Evolutionary conservation across 352 stramenopile species (phyloP).

Genomic region (Globisporangium camurandrum): DNA sequence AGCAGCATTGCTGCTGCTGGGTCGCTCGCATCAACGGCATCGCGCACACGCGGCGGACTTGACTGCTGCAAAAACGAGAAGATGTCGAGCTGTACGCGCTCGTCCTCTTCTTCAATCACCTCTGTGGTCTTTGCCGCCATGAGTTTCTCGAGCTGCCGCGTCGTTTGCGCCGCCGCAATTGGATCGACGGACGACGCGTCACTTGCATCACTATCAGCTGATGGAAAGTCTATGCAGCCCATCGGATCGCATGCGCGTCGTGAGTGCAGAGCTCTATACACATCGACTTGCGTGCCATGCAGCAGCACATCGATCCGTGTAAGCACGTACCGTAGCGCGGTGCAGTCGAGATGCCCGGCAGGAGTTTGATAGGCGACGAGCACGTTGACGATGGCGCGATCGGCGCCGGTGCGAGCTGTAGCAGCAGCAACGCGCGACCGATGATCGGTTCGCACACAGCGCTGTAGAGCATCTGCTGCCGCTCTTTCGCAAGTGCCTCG

Average conservation of each 20-base stretch:
- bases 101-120: constrained; percentile 78
- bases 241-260: too few relatives aligned
- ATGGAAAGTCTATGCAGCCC: constrained; percentile 35
- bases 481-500: constrained; percentile 52
- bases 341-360: constrained; percentile 60
- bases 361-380: constrained; percentile 50
- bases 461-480: constrained; percentile 68
- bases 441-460: constrained; percentile 77
- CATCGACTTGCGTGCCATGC: too few relatives aligned
- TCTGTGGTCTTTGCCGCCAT: constrained; percentile 72
- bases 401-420: constrained; percentile 44
- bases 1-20: not conserved
- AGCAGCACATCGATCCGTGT: too few relatives aligned
- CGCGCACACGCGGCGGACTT: constrained; percentile 1
- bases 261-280: too few relatives aligned
- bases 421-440: constrained; percentile 51
- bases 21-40: not conserved
- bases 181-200: constrained; percentile 8
- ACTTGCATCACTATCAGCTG: constrained; percentile 6
- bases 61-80: constrained; percentile 78
- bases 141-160: constrained; percentile 50
- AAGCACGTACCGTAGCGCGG: constrained; percentile 42
- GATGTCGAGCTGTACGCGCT: constrained; percentile 71
- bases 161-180: constrained; percentile 28
- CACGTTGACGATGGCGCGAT: constrained; percentile 18